Base-by-base conservation (phyloP, 2,329 filamentous ascomycete genomes). In the Pseudogymnoascus destructans region DNA sequence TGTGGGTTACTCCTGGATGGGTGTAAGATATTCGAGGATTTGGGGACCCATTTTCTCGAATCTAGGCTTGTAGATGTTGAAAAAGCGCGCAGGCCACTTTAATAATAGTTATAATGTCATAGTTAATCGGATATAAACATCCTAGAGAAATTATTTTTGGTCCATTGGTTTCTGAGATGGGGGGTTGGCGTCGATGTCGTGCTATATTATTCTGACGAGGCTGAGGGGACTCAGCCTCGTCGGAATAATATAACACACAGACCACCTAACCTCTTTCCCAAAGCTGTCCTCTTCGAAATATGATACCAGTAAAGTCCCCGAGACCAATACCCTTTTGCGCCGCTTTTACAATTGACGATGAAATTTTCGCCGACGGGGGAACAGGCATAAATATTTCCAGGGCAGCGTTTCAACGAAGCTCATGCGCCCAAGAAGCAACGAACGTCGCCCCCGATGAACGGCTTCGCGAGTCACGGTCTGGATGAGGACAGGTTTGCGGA, bases 401-500 rank as follows among this genome's bases (percentile, higher is more conserved):
- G 42, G 23, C 19, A 59, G 46, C 30, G 32, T 55, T 58, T 49
- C 30, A 27, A 58, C 57, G 8, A 30, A 32, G 40, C 38, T 55
- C 42, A 35, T 58, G 57, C 38, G 57, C 30, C 25, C 19, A 52
- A 38, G 40, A 58, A 33, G 36, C 36, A 35, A 58, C 46, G 17
- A 59, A 36, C 32, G 54, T 55, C 30, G 54, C 54, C 54, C 30
- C 17, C 30, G 61, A 70, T 95, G 89, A 88, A 93, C 79, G 87
- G 86, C 67, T 91, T 86, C 74, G 77, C 83, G 65, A 79, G 85
- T 62, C 78, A 81, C 65, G 77, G 77, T 64, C 79, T 91, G 65
- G 79, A 90, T 68, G 90, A 95, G 67, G 86, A 87, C 71, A 75
- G 81, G 63, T 95, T 95, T 74, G 87, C 81, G 68, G 84, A 88